A percentile compares a stretch with the other conserved stretches of the same genome.
Conservation (phyloP, 2,329 filamentous ascomycete species). For the Venturia asperata region DNA sequence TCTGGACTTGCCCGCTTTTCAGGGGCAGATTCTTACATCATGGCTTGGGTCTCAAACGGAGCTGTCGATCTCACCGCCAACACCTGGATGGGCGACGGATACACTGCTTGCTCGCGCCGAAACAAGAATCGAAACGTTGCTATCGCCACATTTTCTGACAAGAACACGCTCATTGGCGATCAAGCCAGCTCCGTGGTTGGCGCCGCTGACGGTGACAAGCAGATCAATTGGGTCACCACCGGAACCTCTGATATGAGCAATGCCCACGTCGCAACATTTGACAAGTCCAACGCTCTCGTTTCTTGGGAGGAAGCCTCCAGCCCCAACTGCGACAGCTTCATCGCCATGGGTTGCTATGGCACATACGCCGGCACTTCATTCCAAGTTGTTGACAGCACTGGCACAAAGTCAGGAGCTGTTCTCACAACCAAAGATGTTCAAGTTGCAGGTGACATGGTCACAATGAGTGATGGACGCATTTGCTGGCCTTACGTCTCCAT, state of each 20-base stretch:
- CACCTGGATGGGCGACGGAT: conserved; percentile 52
- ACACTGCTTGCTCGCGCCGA: conserved; percentile 47
- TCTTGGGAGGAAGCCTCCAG: conserved; percentile 55
- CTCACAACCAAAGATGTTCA: conserved; percentile 47
- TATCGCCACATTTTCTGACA: conserved; percentile 50
- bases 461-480: conserved; percentile 49
- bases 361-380: conserved; percentile 52
- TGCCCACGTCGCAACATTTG: conserved; percentile 51
- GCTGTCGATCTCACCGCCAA: conserved; percentile 49
- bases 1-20: conserved; percentile 50
- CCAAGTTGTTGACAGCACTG: conserved; percentile 47
- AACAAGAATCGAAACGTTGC: conserved; percentile 55
- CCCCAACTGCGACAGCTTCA: conserved; percentile 46
- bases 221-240: conserved; percentile 54
- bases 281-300: conserved; percentile 46
- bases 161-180: conserved; percentile 48
- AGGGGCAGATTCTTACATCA: conserved; percentile 48
- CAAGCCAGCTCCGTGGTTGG: conserved; percentile 50
- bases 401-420: conserved; percentile 46
- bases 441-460: conserved; percentile 57
- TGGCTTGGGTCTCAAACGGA: conserved; percentile 57
- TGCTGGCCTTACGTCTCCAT: conserved; percentile 57
- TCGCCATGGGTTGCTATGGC: conserved; percentile 54
- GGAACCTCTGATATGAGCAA: conserved; percentile 50
- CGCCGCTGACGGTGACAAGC: conserved; percentile 47